Evolutionary conservation across 2,329 filamentous ascomycete genomes (phyloP).

Genomic region (Exserohilum rostratum): DNA sequence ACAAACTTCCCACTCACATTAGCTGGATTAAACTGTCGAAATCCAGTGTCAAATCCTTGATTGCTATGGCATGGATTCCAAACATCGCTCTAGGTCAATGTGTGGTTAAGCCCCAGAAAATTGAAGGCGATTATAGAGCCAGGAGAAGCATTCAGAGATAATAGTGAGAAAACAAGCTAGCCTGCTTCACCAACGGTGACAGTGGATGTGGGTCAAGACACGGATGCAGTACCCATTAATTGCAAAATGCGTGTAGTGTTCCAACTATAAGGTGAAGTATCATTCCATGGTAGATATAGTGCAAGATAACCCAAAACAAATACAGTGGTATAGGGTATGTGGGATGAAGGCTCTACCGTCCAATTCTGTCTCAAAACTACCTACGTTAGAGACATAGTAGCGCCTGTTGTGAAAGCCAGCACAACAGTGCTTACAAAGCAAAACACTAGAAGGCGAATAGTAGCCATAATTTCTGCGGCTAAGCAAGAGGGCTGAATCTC

Average conservation of each 20-base stretch:
- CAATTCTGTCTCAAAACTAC: background rate
- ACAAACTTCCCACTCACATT: slow-evolving; percentile 16
- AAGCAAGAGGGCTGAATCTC: background rate
- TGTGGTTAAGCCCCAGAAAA: slow-evolving; percentile 20
- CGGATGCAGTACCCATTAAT: background rate
- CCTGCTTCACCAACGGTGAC: slow-evolving; percentile 16
- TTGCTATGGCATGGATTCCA: slow-evolving; percentile 6
- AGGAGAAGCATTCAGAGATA: slow-evolving; percentile 10
- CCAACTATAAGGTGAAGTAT: background rate
- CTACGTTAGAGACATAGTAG: background rate
- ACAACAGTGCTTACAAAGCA: background rate
- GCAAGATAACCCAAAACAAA: background rate
- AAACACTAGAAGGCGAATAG: background rate
- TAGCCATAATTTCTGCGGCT: background rate
- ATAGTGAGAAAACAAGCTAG: slow-evolving; percentile 12
- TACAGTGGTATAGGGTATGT: background rate
- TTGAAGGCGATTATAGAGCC: slow-evolving; percentile 17
- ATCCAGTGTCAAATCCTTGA: background rate
- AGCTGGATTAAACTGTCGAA: slow-evolving; percentile 3
- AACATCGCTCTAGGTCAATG: slow-evolving; percentile 16
- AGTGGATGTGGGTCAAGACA: slow-evolving; percentile 1
- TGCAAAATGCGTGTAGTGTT: background rate
- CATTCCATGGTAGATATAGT: background rate
- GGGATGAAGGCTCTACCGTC: background rate
- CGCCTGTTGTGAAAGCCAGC: slow-evolving; percentile 1